phyloP scores from a whole-genome alignment of 345 rosid species.

The Clausena lansium region DNA sequence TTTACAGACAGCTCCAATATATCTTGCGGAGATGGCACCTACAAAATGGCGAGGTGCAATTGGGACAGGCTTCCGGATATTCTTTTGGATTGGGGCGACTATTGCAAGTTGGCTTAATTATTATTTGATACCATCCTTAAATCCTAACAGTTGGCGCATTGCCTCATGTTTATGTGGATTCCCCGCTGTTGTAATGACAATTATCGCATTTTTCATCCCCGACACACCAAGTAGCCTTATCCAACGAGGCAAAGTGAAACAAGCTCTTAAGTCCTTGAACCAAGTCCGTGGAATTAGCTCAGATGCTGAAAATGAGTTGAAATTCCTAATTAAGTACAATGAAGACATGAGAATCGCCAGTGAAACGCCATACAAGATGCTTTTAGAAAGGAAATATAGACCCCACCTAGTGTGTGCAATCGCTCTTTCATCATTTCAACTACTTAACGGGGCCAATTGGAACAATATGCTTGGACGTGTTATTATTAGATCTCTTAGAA shows the following conservation, averaged over 20 bases:
- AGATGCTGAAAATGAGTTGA: background rate
- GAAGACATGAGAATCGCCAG: background rate
- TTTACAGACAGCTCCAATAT: conserved; percentile 39
- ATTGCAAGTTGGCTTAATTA: conserved; percentile 21
- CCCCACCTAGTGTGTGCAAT: background rate
- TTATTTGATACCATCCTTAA: conserved; percentile 1
- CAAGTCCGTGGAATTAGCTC: background rate
- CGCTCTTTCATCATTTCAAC: background rate
- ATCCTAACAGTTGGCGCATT: conserved; percentile 33
- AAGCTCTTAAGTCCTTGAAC: background rate
- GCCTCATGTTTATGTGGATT: conserved; percentile 18
- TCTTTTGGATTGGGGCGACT: conserved; percentile 30
- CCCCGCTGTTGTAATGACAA: background rate
- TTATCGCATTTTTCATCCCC: background rate
- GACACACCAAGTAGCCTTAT: background rate
- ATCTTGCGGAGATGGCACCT: conserved; percentile 43
- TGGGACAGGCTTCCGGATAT: conserved; percentile 30
- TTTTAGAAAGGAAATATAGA: background rate
- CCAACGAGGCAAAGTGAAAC: background rate
- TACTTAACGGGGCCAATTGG: background rate
- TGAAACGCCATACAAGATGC: background rate
- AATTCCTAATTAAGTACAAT: background rate
- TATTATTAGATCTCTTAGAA: background rate
- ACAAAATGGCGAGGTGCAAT: conserved; percentile 42
- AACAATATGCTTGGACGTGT: background rate